A percentile compares a stretch with the other conserved stretches of the same genome.
Conservation (phyloP, 805 yeast genomes). For the Yamadazyma sp. region DNA sequence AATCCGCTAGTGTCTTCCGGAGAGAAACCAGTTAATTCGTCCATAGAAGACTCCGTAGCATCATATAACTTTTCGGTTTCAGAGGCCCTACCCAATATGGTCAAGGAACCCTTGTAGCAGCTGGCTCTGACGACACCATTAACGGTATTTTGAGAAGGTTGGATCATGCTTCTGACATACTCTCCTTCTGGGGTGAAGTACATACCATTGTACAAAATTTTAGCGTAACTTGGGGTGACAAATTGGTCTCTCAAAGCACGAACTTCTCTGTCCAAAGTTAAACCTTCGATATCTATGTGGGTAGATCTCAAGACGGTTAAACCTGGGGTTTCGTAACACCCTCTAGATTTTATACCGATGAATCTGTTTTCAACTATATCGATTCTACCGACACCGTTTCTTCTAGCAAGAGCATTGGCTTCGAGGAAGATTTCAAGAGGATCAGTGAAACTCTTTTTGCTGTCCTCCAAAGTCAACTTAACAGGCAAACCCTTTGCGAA, state of each 20-base stretch:
- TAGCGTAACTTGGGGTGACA: conserved; percentile 90
- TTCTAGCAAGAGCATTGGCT: conserved; percentile 94
- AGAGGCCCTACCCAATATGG: conserved; percentile 89
- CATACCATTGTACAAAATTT: conserved; percentile 92
- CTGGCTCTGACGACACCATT: conserved; percentile 95
- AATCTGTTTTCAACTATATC: conserved; percentile 99
- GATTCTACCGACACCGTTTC: conserved; percentile 99
- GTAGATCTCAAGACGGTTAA: conserved; percentile 90
- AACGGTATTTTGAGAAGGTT: conserved; percentile 91
- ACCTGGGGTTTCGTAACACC: conserved; percentile 99
- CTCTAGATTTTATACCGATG: conserved; percentile 98
- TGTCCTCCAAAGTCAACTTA: conserved; percentile 70
- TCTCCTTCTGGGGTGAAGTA: conserved; percentile 99
- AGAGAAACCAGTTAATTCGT: conserved; percentile 95
- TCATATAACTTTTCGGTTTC: conserved; percentile 95
- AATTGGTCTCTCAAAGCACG: conserved; percentile 95
- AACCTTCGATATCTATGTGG: conserved; percentile 95
- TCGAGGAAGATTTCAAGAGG: conserved; percentile 91
- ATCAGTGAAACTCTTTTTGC: conserved; percentile 63
- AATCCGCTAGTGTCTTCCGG: conserved; percentile 97
- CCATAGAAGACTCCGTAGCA: conserved; percentile 98
- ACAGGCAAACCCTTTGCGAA: conserved; percentile 87
- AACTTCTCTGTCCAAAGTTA: conserved; percentile 95
- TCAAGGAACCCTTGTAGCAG: conserved; percentile 86
- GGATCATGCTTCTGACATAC: conserved; percentile 88